Evolutionary conservation across 1,139 yeast species (phyloP), one percentile per base, ranked within the genome.

Genomic region (Geotrichum restrictum): DNA sequence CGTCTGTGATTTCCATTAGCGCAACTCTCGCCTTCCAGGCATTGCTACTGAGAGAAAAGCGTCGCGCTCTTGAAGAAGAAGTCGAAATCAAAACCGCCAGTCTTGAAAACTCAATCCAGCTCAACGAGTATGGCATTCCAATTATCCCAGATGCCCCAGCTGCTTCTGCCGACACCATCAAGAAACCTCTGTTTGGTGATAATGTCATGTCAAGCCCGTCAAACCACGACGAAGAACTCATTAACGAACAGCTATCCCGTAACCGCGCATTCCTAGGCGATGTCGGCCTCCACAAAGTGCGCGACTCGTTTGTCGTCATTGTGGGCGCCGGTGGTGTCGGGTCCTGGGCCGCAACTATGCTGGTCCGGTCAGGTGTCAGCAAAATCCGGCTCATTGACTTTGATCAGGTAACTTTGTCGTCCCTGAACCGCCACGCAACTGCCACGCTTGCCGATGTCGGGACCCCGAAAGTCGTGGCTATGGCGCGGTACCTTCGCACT

Each of bases 251-350:
- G 67, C 78, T 91, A 41, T 96, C 98, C 0, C 76, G 98, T 59
- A 93, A 91, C 72, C 85, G 88, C 65, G 96, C 96, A 1, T 93
- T 93, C 64, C 74, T 93, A 34, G 89, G 96, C 2, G 86, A 84
- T 48, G 85, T 83, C 18, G 98, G 97, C 1, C 82, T 88, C 80
- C 68, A 71, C n/a, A 81, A 80, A 57, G 79, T 93, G 19, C 80
- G 96, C 53, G 69, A 74, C n/a, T 84, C 88, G 62, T 77, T 81
- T 56, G 80, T 93, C 1, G 85, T 88, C 2, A 86, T 93, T 16
- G 96, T 93, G n/a, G 98, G 98, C 29, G 95, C 93, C 8, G 98
- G 98, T 50, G 98, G 98, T 45, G 98, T 93, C 34, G 98, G 98
- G 1, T 89, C 98, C 0, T 91, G 96, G 94, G 96, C 85, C 10